These are phyloP conservation scores for Lactifluus piperatus DNA, from an alignment of 768 basidiomycete genomes.

Conservation along the genomic window DNA sequence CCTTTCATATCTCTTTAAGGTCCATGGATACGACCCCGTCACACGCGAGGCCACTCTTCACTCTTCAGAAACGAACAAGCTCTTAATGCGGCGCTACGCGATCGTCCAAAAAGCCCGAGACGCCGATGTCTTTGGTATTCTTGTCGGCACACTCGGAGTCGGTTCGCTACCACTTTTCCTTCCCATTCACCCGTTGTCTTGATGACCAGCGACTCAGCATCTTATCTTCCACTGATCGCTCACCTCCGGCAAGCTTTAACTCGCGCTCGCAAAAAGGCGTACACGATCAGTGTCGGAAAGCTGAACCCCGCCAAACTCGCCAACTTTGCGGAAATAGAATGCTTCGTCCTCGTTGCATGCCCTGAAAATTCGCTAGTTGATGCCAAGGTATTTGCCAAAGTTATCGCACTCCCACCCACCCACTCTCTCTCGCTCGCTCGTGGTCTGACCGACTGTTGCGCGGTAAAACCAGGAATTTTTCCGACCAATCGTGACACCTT, in stretches of 20 bases:
- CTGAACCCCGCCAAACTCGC: constrained; percentile 91
- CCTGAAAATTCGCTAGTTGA: constrained; percentile 84
- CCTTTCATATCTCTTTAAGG: constrained; percentile 32
- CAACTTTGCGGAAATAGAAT: constrained; percentile 95
- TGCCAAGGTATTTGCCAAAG: constrained; percentile 40
- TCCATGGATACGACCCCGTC: constrained; percentile 69
- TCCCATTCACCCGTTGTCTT: neutral
- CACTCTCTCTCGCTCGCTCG: neutral
- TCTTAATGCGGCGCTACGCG: constrained; percentile 87
- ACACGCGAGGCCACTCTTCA: constrained; percentile 42
- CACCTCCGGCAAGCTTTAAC: constrained; percentile 67
- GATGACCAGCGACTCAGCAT: constrained; percentile 37
- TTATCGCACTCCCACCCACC: no score
- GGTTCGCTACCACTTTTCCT: constrained; percentile 35
- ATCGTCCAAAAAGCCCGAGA: constrained; percentile 81
- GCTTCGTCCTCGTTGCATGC: constrained; percentile 91
- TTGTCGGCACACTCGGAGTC: constrained; percentile 90
- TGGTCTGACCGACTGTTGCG: no score
- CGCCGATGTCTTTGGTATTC: constrained; percentile 90
- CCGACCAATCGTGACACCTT: constrained; percentile 88
- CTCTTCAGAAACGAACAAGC: constrained; percentile 61
- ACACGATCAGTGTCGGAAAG: constrained; percentile 93
- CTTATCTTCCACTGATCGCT: constrained; percentile 77
- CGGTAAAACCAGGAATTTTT: constrained; percentile 69
- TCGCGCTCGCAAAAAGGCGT: constrained; percentile 74